Conservation (phyloP, 768 basidiomycete genomes). For the Boletus sp. region DNA sequence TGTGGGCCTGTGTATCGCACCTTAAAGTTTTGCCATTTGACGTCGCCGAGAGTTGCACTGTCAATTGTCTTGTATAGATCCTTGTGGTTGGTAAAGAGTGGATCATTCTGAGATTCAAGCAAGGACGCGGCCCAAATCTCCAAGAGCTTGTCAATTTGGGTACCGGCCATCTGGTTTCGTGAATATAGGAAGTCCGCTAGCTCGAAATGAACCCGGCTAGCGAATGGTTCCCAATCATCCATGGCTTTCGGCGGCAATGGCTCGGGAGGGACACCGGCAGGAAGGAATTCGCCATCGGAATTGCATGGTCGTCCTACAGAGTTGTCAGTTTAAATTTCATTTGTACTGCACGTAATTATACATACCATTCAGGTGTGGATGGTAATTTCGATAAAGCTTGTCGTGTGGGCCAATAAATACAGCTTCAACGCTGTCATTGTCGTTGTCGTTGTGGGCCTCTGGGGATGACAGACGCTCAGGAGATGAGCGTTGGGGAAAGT, state of each 20-base stretch:
- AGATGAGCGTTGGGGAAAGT: not conserved
- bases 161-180: not conserved
- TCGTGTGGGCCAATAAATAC: not conserved
- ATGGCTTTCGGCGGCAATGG: not conserved
- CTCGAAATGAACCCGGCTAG: not conserved
- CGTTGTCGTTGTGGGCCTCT: not conserved
- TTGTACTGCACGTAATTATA: not conserved
- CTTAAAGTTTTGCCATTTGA: constrained; percentile 1
- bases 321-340: not conserved
- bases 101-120: not conserved
- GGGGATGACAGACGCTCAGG: not conserved
- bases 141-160: not conserved
- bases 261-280: not conserved
- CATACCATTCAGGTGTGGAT: not conserved
- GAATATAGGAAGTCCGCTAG: not conserved
- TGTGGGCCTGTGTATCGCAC: not conserved
- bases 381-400: not conserved
- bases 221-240: not conserved
- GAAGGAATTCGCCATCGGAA: not conserved
- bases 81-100: not conserved
- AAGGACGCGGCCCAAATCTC: not conserved
- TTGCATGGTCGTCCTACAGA: not conserved
- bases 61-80: not conserved
- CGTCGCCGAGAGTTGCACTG: not conserved
- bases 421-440: not conserved